Base-by-base conservation (phyloP, 1,139 yeast species). In the Candida tropicalis region DNA sequence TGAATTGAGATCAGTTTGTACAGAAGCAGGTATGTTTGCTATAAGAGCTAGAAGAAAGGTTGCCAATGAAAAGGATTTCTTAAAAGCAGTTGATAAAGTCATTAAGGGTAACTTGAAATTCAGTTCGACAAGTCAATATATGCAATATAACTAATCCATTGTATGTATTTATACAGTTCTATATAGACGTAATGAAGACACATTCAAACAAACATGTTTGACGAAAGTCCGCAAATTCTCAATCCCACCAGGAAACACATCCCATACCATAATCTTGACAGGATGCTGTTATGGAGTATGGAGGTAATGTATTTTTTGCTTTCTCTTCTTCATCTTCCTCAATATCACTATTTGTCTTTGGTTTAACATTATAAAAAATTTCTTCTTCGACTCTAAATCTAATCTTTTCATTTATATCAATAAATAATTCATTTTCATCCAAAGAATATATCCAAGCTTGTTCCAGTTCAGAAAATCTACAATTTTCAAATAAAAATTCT, bases 11-110 rank as follows among this genome's bases (percentile, higher is more conserved):
- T 87, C 96, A 10, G 97, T 91, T 20, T 90, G 98, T 67, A 91
- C 97, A 2, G 97, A 91, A 67, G 97, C 97, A 5, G 99, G 99
- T 57, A 93, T 93, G 99, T 93, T 90, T 75, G 99, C 99, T 41
- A 93, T 93, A 48, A 83, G 99, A 61, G 97, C 98, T 13, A 83
- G 99, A 68, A 82, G 98, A 73, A 93, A 93, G 77, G 97, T 93
- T 44, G 98, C 99, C 33, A 86, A 93, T 40, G 99, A 93, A 66
- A 93, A 93, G 75, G 99, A 93, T 67, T 93, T 93, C 76, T 75
- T 93, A 58, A 89, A 93, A 57, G 96, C 99, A 25, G 99, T 93
- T 43, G 98, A 95, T 57, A 93, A 93, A 77, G 99, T 93, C 51
- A 93, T 93, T 62, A 93, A 91, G 77, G 98, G 99, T 58, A 93